Evolutionary conservation across 2,329 filamentous ascomycete species (phyloP).

Genomic region (Colletotrichum endophyticum): DNA sequence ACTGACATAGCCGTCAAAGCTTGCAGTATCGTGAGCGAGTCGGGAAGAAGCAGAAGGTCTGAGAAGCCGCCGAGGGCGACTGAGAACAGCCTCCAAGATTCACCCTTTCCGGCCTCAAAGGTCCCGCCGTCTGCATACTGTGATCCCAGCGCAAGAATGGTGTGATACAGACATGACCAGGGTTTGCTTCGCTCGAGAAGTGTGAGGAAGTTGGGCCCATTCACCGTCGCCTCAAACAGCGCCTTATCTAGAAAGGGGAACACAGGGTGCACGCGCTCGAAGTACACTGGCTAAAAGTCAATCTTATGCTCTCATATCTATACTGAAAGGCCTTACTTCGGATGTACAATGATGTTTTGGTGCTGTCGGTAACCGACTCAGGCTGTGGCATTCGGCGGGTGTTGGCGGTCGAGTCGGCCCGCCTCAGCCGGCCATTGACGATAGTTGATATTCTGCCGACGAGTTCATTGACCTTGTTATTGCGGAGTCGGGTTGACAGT

Average conservation of each 20-base stretch:
- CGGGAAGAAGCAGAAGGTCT: slow-evolving; percentile 33
- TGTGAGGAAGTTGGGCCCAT: slow-evolving; percentile 27
- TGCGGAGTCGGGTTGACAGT: slow-evolving; percentile 29
- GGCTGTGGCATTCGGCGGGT: background rate
- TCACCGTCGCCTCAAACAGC: slow-evolving; percentile 36
- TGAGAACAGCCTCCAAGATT: slow-evolving; percentile 43
- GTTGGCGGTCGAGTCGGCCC: background rate
- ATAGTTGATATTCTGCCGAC: slow-evolving; percentile 29
- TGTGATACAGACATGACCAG: slow-evolving; percentile 42
- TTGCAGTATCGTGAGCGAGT: slow-evolving; percentile 33
- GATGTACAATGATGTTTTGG: slow-evolving; percentile 11
- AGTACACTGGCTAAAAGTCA: slow-evolving; percentile 34
- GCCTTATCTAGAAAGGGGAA: slow-evolving; percentile 44
- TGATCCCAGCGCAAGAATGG: slow-evolving; percentile 40
- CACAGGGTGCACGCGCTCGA: slow-evolving; percentile 40
- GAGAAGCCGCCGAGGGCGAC: slow-evolving; percentile 38
- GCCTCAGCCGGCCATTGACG: slow-evolving; percentile 23
- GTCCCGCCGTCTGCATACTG: slow-evolving; percentile 37
- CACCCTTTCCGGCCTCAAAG: slow-evolving; percentile 42
- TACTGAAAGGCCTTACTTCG: background rate
- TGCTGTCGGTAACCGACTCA: background rate
- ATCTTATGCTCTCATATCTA: background rate
- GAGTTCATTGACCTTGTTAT: slow-evolving; percentile 32
- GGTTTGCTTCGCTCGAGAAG: slow-evolving; percentile 30
- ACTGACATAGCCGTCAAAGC: slow-evolving; percentile 35